Evolutionary conservation across 805 yeast species (phyloP).

Genomic region (Saturnispora galanensis): DNA sequence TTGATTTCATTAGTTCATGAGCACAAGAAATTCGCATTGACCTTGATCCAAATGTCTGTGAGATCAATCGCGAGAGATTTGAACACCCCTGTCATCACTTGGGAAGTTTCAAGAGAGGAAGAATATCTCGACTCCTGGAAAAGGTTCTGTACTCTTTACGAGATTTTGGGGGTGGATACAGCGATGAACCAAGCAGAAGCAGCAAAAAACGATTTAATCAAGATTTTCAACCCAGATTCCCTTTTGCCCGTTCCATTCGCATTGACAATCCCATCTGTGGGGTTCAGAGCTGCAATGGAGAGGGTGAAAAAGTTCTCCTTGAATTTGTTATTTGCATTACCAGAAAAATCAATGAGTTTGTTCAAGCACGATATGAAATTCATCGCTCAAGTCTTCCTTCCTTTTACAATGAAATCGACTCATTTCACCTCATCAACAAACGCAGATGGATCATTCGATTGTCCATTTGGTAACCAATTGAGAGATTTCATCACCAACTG

Average conservation of each 20-base stretch:
- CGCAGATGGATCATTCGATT: slow-evolving; percentile 27
- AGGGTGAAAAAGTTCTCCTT: slow-evolving; percentile 59
- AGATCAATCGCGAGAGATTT: slow-evolving; percentile 31
- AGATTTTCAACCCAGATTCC: slow-evolving; percentile 39
- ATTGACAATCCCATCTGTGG: slow-evolving; percentile 61
- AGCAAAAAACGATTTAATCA: slow-evolving; percentile 53
- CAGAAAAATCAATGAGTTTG: slow-evolving; percentile 34
- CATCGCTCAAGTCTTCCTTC: slow-evolving; percentile 38
- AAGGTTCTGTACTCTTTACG: slow-evolving; percentile 62
- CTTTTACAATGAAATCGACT: slow-evolving; percentile 52
- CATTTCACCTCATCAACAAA: slow-evolving; percentile 39
- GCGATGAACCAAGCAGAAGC: slow-evolving; percentile 81
- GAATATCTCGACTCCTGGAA: slow-evolving; percentile 50
- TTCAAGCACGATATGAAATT: slow-evolving; percentile 35
- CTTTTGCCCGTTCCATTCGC: slow-evolving; percentile 63
- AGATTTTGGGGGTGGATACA: slow-evolving; percentile 75
- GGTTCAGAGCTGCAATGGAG: slow-evolving; percentile 67
- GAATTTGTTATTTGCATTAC: slow-evolving; percentile 44
- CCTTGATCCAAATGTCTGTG: slow-evolving; percentile 54
- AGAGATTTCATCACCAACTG: slow-evolving; percentile 35
- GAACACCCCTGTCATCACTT: slow-evolving; percentile 32
- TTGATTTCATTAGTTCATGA: slow-evolving; percentile 51
- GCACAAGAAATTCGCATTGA: slow-evolving; percentile 55
- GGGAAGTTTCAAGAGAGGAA: slow-evolving; percentile 29
- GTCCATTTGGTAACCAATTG: slow-evolving; percentile 51